Percentiles rank a stretch among this genome's conserved stretches.
Evolutionary conservation across 179 eudicot genomes (phyloP).

Genomic region (Pouteria campechiana): DNA sequence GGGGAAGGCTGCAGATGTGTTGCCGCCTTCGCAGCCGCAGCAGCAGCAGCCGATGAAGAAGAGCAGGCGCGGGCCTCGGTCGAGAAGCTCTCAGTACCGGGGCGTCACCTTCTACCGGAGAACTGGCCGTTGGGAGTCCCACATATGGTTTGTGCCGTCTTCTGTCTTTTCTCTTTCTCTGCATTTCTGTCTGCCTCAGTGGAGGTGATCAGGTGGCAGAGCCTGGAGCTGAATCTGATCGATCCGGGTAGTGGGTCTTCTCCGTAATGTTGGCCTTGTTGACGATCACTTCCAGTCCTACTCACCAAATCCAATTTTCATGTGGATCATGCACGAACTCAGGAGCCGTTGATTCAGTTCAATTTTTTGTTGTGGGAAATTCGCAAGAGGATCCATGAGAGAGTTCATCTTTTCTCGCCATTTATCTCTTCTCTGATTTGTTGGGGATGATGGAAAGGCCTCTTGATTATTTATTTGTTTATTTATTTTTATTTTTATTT

Average conservation of each 20-base stretch:
- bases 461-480: not conserved
- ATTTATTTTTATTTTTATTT: not conserved
- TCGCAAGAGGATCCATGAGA: too few relatives aligned
- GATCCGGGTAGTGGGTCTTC: too few relatives aligned
- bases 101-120: slow-evolving; percentile 90
- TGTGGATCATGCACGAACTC: too few relatives aligned
- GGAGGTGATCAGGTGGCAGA: too few relatives aligned
- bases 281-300: too few relatives aligned
- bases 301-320: too few relatives aligned
- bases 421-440: slow-evolving; percentile 2
- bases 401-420: not conserved
- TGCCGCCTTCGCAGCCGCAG: not conserved
- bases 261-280: too few relatives aligned
- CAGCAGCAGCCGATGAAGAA: slow-evolving; percentile 74
- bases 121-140: slow-evolving; percentile 97
- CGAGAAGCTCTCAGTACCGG: slow-evolving; percentile 82
- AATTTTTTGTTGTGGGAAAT: too few relatives aligned
- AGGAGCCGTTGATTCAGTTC: too few relatives aligned
- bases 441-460: too few relatives aligned
- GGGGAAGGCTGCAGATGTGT: slow-evolving; percentile 10
- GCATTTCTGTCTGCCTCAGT: not conserved
- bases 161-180: not conserved
- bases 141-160: slow-evolving; percentile 48
- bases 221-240: too few relatives aligned
- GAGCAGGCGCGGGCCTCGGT: slow-evolving; percentile 83